phyloP scores from a whole-genome alignment of 139 green algal species.

The Coelastrella sp. region DNA sequence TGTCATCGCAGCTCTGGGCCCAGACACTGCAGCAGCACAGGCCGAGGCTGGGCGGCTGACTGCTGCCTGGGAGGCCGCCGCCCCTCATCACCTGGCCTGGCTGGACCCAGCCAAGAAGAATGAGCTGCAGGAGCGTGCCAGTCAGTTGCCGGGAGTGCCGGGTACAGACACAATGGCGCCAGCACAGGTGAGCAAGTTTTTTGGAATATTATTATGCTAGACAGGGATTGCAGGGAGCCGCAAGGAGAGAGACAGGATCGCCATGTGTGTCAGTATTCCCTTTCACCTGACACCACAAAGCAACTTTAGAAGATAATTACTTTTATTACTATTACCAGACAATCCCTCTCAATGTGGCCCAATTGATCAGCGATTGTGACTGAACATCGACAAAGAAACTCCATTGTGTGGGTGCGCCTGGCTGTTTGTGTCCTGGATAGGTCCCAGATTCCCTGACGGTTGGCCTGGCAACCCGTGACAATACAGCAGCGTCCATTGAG shows the following conservation, averaged over 20 bases:
- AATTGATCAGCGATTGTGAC: no score
- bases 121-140: background rate
- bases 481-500: background rate
- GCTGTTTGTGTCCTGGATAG: background rate
- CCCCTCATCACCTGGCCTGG: slow-evolving; percentile 15
- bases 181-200: background rate
- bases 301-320: no score
- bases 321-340: no score
- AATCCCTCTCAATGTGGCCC: no score
- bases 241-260: no score
- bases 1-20: background rate
- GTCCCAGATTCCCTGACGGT: background rate
- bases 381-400: background rate
- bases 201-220: background rate
- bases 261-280: background rate
- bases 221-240: background rate
- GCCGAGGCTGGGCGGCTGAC: background rate
- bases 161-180: background rate
- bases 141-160: background rate
- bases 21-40: background rate
- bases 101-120: background rate
- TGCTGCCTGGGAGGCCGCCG: background rate
- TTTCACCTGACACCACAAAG: background rate
- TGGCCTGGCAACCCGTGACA: background rate
- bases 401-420: background rate